Conservation (phyloP, 176 grass and related monocot genomes). For the Oryza coarctata region DNA sequence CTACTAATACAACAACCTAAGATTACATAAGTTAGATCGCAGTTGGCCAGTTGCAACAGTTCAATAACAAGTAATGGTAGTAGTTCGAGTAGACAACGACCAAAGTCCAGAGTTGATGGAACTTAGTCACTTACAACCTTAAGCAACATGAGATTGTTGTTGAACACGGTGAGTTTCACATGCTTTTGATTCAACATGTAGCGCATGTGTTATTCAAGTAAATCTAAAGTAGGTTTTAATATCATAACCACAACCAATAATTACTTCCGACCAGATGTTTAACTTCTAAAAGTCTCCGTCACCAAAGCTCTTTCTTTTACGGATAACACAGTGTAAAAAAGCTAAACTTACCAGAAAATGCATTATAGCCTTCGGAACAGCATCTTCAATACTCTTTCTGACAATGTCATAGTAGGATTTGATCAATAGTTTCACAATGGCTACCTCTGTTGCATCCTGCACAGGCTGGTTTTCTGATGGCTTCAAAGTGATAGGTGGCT, state of each 20-base stretch:
- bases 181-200: neutral
- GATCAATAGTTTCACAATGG: slow-evolving; percentile 70
- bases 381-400: slow-evolving; percentile 84
- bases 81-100: slow-evolving; percentile 11
- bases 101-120: neutral
- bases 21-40: neutral
- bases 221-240: neutral
- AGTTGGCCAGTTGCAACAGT: neutral
- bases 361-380: slow-evolving; percentile 89
- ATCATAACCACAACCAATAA: neutral
- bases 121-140: neutral
- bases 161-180: neutral
- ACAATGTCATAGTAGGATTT: slow-evolving; percentile 99
- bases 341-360: slow-evolving; percentile 76
- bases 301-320: slow-evolving; percentile 15
- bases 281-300: neutral
- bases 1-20: neutral
- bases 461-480: slow-evolving; percentile 73
- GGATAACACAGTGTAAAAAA: slow-evolving; percentile 11
- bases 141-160: slow-evolving; percentile 7
- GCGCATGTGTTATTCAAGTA: neutral
- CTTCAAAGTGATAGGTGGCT: slow-evolving; percentile 85
- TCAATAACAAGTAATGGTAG: neutral
- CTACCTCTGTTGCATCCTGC: slow-evolving; percentile 69
- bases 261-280: neutral